A percentile compares a stretch with the other conserved stretches of the same genome.
Evolutionary conservation across 495 filamentous ascomycete genomes (phyloP).

Genomic region (Xylaria nigripes): DNA sequence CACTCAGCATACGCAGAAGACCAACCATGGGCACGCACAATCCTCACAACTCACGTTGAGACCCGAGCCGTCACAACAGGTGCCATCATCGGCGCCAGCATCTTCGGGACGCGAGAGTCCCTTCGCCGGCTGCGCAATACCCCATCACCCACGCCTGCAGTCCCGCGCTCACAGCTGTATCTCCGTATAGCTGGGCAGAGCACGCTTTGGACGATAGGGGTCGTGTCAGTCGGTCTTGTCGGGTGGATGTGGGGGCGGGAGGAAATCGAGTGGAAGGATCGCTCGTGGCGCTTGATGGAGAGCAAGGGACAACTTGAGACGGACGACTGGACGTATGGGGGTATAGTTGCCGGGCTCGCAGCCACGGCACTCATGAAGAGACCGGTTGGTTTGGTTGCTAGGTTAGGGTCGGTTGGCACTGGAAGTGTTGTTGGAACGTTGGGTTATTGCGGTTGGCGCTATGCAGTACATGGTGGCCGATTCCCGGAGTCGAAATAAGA

Average conservation of each 20-base stretch:
- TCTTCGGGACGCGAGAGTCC: conserved; percentile 8
- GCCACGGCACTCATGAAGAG: conserved; percentile 17
- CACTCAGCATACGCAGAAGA: conserved; percentile 53
- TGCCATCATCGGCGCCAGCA: conserved; percentile 32
- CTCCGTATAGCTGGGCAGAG: conserved; percentile 29
- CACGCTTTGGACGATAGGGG: conserved; percentile 21
- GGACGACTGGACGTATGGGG: conserved; percentile 44
- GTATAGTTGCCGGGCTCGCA: conserved; percentile 28
- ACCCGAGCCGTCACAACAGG: conserved; percentile 46
- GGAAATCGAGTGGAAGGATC: conserved; percentile 56
- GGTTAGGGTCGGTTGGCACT: conserved; percentile 30
- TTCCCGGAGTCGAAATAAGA: conserved; percentile 1
- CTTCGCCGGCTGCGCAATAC: conserved; percentile 5
- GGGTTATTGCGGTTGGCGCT: conserved; percentile 33
- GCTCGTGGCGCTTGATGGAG: conserved; percentile 49
- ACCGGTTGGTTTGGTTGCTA: conserved; percentile 25
- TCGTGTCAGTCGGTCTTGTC: conserved; percentile 28
- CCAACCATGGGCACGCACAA: conserved; percentile 41
- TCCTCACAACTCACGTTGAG: conserved; percentile 51
- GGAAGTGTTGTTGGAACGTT: conserved; percentile 33
- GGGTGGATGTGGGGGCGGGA: conserved; percentile 46
- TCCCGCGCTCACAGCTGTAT: conserved; percentile 3
- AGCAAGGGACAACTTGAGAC: conserved; percentile 44
- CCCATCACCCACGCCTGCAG: background rate
- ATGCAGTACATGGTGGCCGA: conserved; percentile 29